A percentile compares a stretch with the other conserved stretches of the same genome.
These are phyloP conservation scores for Austroboletus niveus DNA, from an alignment of 1,284 basidiomycete genomes.

Conservation along the genomic window DNA sequence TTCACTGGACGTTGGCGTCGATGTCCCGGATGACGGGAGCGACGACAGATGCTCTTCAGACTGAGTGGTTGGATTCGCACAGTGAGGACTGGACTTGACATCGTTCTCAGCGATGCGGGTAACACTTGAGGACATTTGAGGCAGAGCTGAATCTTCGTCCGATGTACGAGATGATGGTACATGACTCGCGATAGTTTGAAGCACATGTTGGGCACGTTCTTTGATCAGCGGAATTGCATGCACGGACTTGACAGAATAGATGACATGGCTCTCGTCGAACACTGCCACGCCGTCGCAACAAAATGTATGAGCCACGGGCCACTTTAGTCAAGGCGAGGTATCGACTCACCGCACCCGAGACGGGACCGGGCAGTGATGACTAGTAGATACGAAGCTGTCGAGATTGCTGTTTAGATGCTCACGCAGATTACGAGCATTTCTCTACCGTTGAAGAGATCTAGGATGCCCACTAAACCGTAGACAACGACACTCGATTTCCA, in stretches of 20 bases:
- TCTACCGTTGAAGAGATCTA: conserved; percentile 67
- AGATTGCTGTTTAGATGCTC: conserved; percentile 15
- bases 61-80: conserved; percentile 14
- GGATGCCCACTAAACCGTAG: conserved; percentile 69
- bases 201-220: conserved; percentile 50
- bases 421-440: not conserved
- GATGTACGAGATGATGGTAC: conserved; percentile 49
- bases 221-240: conserved; percentile 64
- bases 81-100: conserved; percentile 40
- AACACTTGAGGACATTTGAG: conserved; percentile 17
- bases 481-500: conserved; percentile 60
- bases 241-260: conserved; percentile 67
- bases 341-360: conserved; percentile 62
- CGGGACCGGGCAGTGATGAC: conserved; percentile 60
- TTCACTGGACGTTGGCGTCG: conserved; percentile 52
- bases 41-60: conserved; percentile 35
- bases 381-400: conserved; percentile 65
- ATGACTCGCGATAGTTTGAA: conserved; percentile 51
- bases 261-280: conserved; percentile 53
- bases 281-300: conserved; percentile 39
- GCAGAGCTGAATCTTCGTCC: conserved; percentile 21
- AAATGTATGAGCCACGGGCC: conserved; percentile 7
- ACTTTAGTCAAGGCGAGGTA: not conserved
- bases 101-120: conserved; percentile 49
- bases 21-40: conserved; percentile 48